phyloP scores from a whole-genome alignment of 768 basidiomycete genomes.

The Suillus alpinus region DNA sequence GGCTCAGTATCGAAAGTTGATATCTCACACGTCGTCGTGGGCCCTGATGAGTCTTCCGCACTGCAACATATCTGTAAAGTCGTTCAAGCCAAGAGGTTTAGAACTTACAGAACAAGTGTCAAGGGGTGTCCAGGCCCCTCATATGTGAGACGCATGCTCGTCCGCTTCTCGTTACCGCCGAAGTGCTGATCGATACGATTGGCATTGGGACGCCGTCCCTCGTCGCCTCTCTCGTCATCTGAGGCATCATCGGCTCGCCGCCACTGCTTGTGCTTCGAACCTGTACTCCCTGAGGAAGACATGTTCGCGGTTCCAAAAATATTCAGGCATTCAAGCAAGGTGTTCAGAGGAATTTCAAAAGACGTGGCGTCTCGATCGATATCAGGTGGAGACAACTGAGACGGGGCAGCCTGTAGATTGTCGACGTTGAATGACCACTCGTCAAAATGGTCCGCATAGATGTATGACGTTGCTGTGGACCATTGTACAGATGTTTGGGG shows the following conservation, averaged over 20 bases:
- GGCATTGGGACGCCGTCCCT: slow-evolving; percentile 12
- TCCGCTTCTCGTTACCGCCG: slow-evolving; percentile 57
- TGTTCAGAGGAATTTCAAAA: slow-evolving; percentile 83
- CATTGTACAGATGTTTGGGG: slow-evolving; percentile 5
- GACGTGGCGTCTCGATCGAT: slow-evolving; percentile 31
- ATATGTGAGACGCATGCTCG: slow-evolving; percentile 86
- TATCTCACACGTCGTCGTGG: slow-evolving; percentile 85
- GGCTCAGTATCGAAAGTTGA: slow-evolving; percentile 83
- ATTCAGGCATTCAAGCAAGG: slow-evolving; percentile 86
- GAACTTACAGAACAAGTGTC: slow-evolving; percentile 70
- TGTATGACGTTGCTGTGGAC: slow-evolving; percentile 75
- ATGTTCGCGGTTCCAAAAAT: slow-evolving; percentile 81
- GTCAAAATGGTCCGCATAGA: slow-evolving; percentile 75
- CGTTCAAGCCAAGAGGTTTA: slow-evolving; percentile 1
- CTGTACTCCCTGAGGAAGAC: slow-evolving; percentile 25
- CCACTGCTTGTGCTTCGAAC: slow-evolving; percentile 47
- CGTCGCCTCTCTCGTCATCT: slow-evolving; percentile 39
- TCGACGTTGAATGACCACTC: slow-evolving; percentile 66
- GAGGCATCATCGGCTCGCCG: slow-evolving; percentile 45
- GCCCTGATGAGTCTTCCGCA: slow-evolving; percentile 75
- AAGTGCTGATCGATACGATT: slow-evolving; percentile 59
- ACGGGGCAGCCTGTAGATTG: slow-evolving; percentile 21
- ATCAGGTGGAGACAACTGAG: slow-evolving; percentile 16
- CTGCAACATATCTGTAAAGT: slow-evolving; percentile 33
- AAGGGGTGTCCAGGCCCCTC: slow-evolving; percentile 75